Percentiles rank a stretch among this genome's conserved stretches.
Evolutionary conservation across 192 early-diverging fungal species (phyloP).

Genomic region (Backusella psychrophila): DNA sequence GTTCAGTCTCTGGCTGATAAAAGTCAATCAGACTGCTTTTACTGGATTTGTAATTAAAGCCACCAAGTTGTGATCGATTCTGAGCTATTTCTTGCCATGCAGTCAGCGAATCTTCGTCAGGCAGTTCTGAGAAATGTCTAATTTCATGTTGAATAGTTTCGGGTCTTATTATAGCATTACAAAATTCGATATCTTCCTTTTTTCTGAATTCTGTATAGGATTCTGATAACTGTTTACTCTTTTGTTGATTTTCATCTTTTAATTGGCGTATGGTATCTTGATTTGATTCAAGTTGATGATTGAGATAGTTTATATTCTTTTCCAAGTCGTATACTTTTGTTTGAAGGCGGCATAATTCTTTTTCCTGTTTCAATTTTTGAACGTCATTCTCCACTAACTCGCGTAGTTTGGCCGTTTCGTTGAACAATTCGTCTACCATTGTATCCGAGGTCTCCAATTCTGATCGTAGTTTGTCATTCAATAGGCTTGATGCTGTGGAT

Average conservation of each 20-base stretch:
- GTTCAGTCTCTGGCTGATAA: background rate
- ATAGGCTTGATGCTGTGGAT: background rate
- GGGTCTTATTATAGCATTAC: background rate
- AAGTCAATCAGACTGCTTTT: background rate
- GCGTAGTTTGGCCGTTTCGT: background rate
- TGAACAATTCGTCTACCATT: background rate
- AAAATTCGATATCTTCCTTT: background rate
- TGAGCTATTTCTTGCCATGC: background rate
- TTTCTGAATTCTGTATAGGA: background rate
- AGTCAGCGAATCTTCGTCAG: background rate
- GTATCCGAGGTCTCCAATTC: background rate
- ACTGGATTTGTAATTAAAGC: background rate
- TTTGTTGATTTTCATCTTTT: background rate
- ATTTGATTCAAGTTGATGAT: background rate
- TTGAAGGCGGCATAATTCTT: background rate
- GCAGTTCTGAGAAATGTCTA: background rate
- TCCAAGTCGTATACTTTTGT: background rate
- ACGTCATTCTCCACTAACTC: background rate
- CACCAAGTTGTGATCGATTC: background rate
- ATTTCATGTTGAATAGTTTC: background rate
- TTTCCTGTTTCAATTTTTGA: background rate
- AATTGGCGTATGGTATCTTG: background rate
- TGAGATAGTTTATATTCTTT: background rate
- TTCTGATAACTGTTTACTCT: background rate
- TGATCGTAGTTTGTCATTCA: background rate